Base-by-base conservation (phyloP, 345 rosid species). In the Alliaria petiolata region DNA sequence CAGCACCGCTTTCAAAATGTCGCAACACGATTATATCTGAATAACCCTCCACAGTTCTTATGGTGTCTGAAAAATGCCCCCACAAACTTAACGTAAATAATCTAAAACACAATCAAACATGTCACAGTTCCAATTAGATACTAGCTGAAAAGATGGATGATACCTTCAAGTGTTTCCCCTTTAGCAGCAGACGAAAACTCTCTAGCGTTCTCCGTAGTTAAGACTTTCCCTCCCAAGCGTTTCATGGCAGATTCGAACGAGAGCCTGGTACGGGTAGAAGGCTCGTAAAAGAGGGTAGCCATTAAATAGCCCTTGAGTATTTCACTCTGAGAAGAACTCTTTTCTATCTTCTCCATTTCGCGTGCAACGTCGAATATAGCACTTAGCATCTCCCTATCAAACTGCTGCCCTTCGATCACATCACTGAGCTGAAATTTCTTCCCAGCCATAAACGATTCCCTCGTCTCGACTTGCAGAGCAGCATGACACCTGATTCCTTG, bases 161-260 rank as follows among this genome's bases (percentile, higher is more conserved):
- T 74, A 87, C 97, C 99, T 87, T 95, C 99, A 39, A 95, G 91
- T 26, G 99, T 95, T 88, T 95, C 99, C 22, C 99, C 99, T 82
- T 91, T 91, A 5, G 96, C 96, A 0, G 99, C 98, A 7, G 98
- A 95, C 0, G 99, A 95, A 75, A 95, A 95, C 39, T 91, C 98
- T 70, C 89, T 79, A 6, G 98, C 98, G 64, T 95, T 95, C 80
- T 95, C 99, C 7, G 98, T 95, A 8, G 98, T 91, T 77, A 95
- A 74, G 55, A 95, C 98, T 77, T 95, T 96, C 17, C 99, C 99
- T 3, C 99, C 99, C 26, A 95, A 62, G 31, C 91, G 87, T 81
- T 88, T 95, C 98, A 95, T 92, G 22, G 99, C 96, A 67, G 97
- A 95, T 80, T 95, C 97, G n/a, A 95, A 91, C 3, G 98, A 95